Evolutionary conservation across 2,329 filamentous ascomycete species (phyloP), one percentile per base, ranked within the genome.

Genomic region (Colletotrichum sp.): DNA sequence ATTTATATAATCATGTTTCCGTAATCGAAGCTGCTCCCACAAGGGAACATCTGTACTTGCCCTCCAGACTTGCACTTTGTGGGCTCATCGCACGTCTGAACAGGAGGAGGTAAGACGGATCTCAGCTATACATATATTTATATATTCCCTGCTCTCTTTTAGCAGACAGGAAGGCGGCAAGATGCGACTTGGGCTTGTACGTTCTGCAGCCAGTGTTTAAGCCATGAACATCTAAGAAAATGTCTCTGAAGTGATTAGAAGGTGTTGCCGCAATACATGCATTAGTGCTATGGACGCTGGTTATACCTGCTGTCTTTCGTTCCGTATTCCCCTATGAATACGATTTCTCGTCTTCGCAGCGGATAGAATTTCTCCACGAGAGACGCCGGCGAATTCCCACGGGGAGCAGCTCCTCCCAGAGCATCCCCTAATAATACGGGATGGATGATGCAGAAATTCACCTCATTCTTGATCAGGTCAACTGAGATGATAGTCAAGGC

Each of bases 121-220:
- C 2, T 49, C 18, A 49, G 44, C 44, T 21, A 21, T 21, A n/a
- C 6, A 36, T 36, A 12, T n/a, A 49, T n/a, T 12, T n/a, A n/a
- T 12, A 12, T n/a, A n/a, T 21, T 12, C 18, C 4, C 39, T 49
- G 18, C 0, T 49, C 5, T 21, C 4, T 3, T 16, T 6, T 9
- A 1, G 5, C 39, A 49, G n/a, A 21, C n/a, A 49, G 3, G 2
- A 49, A 21, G 44, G 0, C 44, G 44, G 2, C 10, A 8, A 5
- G 15, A 36, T 36, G 34, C 7, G 15, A 16, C 4, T 5, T 36
- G 0, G 0, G 34, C 34, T 16, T 36, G 7, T 1, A 16, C 0
- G 7, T 36, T 36, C 15, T 36, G 15, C 34, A 36, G 34, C 34
- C 34, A 36, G 34, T 16, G 34, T 36, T 8, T 36, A 0, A 0